Evolutionary conservation across 148 eudicot species (phyloP), one percentile per base, ranked within the genome.

Genomic region (Chenopodium formosanum): DNA sequence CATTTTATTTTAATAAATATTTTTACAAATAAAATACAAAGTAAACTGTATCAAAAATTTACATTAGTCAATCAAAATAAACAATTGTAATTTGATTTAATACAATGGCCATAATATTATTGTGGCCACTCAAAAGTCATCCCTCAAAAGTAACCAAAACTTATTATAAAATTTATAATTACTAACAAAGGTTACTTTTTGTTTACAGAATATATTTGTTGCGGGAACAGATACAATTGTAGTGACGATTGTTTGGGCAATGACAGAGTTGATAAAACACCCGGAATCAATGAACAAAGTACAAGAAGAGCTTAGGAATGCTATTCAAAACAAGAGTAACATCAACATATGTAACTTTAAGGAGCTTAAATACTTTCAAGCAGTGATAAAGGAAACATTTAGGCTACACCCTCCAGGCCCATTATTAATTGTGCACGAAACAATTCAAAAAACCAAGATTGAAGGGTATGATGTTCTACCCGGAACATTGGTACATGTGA

Each of bases 401-500:
- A 79, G 90, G 63, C 9, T 88, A 10, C 80, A 84, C 58, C 89
- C 91, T 0, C 29, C 76, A 0, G 48, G 23, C 5, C 91, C 91
- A 25, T 78, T 88, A 29, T 73, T 89, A 31, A 14, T 88, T 16
- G 81, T 65, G 4, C 87, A 76, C n/a, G 86, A 86, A 53, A 2
- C 87, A 7, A 22, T 74, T 29, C 56, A 63, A 29, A 84, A 76
- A 68, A 78, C 80, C 47, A 78, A 47, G 5, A 34, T 88, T 32
- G 29, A 86, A 1, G 83, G 79, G 19, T 88, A 86, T 25, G 80
- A 85, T 20, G 85, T 88, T 47, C 29, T 60, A 32, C 73, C 86
- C 1, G 70, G 76, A n/a, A 87, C 88, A 10, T 9, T 79, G 23
- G 81, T 87, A 1, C 70, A 47, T 56, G 76, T 87, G 8, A 85